Evolutionary conservation across 306 rosid species (phyloP).

Genomic region (Crotalaria pallida): DNA sequence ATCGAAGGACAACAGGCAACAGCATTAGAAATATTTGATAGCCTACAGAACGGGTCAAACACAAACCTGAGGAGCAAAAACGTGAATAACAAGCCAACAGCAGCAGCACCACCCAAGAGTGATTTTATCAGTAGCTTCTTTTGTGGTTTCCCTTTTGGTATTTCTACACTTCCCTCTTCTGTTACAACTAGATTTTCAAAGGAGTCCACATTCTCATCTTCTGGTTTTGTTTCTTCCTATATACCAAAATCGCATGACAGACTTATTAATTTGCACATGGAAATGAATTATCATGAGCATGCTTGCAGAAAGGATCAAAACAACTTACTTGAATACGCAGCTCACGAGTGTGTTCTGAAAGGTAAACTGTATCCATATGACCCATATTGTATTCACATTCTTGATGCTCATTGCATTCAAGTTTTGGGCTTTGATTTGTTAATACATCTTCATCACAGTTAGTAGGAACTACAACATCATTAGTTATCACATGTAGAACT

Average conservation of each 20-base stretch:
- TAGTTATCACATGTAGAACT: conserved; percentile 8
- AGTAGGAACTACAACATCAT: conserved; percentile 12
- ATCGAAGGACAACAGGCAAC: neutral
- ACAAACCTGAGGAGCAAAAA: conserved; percentile 43
- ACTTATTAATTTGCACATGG: conserved; percentile 7
- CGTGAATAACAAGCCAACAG: conserved; percentile 39
- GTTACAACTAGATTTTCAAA: conserved; percentile 10
- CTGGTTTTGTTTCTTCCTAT: conserved; percentile 31
- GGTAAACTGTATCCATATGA: conserved; percentile 11
- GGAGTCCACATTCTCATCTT: conserved; percentile 9
- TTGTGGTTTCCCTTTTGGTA: conserved; percentile 23
- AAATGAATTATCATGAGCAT: conserved; percentile 15
- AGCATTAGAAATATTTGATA: conserved; percentile 1
- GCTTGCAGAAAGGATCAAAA: conserved; percentile 13
- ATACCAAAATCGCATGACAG: conserved; percentile 9
- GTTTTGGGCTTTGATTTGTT: conserved; percentile 24
- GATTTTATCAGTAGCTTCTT: conserved; percentile 35
- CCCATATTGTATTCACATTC: neutral
- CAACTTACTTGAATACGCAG: conserved; percentile 24
- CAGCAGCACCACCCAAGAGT: conserved; percentile 44
- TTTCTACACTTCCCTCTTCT: neutral
- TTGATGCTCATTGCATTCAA: conserved; percentile 21
- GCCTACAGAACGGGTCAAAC: neutral
- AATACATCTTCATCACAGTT: conserved; percentile 14
- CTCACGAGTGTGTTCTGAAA: conserved; percentile 15